Evolutionary conservation across 306 rosid genomes (phyloP).

Genomic region (Trifolium subterraneum): DNA sequence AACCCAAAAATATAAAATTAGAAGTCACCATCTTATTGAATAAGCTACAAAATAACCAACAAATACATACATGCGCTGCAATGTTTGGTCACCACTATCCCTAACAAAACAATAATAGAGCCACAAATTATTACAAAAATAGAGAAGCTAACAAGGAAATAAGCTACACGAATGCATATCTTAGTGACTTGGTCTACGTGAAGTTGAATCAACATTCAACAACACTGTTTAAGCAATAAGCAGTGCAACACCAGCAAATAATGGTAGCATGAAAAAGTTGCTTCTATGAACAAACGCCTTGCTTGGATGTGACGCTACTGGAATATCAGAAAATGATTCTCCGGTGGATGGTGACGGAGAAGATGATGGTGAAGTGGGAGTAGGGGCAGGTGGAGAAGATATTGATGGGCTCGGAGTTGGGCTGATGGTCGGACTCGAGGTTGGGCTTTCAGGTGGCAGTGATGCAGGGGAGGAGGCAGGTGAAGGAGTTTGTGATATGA

Average conservation of each 20-base stretch:
- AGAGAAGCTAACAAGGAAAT: background rate
- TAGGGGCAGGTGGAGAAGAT: slow-evolving; percentile 10
- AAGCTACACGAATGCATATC: slow-evolving; percentile 37
- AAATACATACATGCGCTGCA: slow-evolving; percentile 35
- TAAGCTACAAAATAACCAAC: slow-evolving; percentile 42
- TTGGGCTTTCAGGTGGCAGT: background rate
- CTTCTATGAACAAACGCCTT: slow-evolving; percentile 45
- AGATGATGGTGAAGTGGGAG: background rate
- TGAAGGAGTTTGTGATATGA: slow-evolving; percentile 31
- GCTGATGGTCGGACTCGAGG: background rate
- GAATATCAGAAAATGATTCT: background rate
- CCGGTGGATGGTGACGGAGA: slow-evolving; percentile 7
- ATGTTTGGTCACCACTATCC: slow-evolving; percentile 30
- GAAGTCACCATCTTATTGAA: slow-evolving; percentile 39
- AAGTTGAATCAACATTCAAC: slow-evolving; percentile 7
- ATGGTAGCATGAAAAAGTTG: slow-evolving; percentile 42
- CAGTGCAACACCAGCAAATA: slow-evolving; percentile 48
- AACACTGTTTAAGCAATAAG: slow-evolving; percentile 36
- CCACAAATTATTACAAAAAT: slow-evolving; percentile 15
- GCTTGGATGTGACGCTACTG: slow-evolving; percentile 13
- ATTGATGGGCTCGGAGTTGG: slow-evolving; percentile 25
- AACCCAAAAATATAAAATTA: background rate
- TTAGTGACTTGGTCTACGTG: slow-evolving; percentile 33
- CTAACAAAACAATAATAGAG: slow-evolving; percentile 44
- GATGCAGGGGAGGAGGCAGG: slow-evolving; percentile 35